Evolutionary conservation across 78 protist genomes (phyloP), one percentile per base, ranked within the genome.

Genomic region (Dictyostelium purpureum): DNA sequence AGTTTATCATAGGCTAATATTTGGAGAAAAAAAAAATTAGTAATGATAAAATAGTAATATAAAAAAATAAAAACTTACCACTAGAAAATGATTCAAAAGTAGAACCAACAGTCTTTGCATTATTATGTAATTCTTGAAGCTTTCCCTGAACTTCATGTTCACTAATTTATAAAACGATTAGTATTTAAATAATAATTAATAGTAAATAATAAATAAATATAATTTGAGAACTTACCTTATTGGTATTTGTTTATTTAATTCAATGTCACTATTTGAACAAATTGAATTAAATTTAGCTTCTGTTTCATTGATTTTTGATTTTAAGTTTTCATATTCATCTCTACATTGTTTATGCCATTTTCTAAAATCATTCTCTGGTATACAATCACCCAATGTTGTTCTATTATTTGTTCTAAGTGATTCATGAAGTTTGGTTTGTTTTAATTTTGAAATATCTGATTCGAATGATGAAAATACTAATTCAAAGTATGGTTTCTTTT

Each of bases 281-380:
- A 56, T 49, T 26, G 67, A 11, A 21, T 42, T 19, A 18, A 73
- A 31, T 45, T 83, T 70, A 43, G 0, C 14, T 14, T 77, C 91
- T 5, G 47, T 19, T 12, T 83, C 91, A 3, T 35, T 1, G 14
- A 73, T n/a, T 40, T 73, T 82, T 10, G 57, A 10, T 45, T 83
- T 83, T 57, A 73, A 9, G 9, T 4, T 56, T 16, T 74, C 73
- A 59, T 42, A 73, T 33, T 73, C 81, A 10, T 67, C 40, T 42
- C 45, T 49, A 42, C 70, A 83, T 28, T 83, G 82, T 24, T 83
- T 69, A 45, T 77, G n/a, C 91, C 91, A 83, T 28, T 73, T 73
- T 59, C 91, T 70, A 43, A 73, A 37, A 28, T 61, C 81, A 43
- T 31, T 10, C n/a, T 83, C 91, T 54, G 79, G 82, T 45, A 83